Percentiles rank a stretch among this genome's conserved stretches.
phyloP scores from a whole-genome alignment of 2,329 filamentous ascomycete genomes.

The Nothomitra cinnamomea region DNA sequence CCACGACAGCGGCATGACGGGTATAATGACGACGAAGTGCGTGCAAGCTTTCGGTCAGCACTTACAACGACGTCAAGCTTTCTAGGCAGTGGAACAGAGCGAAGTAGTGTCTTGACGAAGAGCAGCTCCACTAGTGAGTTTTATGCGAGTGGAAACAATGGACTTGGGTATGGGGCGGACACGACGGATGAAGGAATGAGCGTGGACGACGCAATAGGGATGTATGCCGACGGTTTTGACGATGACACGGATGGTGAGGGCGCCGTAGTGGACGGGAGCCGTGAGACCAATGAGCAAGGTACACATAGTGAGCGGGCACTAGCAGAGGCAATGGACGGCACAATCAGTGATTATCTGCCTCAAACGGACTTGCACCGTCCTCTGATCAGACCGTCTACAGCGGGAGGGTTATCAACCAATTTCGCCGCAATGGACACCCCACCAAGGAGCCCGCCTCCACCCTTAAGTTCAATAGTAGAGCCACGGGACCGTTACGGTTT shows the following conservation, averaged over 20 bases:
- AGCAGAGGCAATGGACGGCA: background rate
- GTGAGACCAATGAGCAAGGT: background rate
- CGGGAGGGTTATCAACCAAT: background rate
- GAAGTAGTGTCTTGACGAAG: conserved; percentile 68
- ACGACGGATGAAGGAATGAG: conserved; percentile 33
- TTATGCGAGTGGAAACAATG: background rate
- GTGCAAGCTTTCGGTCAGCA: conserved; percentile 42
- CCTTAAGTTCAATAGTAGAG: conserved; percentile 7
- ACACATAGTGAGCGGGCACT: background rate
- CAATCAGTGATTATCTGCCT: background rate
- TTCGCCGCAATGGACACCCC: background rate
- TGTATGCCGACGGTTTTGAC: conserved; percentile 41
- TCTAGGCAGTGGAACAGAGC: conserved; percentile 51
- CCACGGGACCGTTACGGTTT: conserved; percentile 77
- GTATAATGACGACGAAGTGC: conserved; percentile 22
- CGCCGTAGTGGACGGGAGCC: background rate
- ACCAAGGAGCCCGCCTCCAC: background rate
- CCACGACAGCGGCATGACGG: background rate
- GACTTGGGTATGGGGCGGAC: conserved; percentile 39
- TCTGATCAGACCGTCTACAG: background rate
- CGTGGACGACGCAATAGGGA: conserved; percentile 42
- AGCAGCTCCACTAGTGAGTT: conserved; percentile 56
- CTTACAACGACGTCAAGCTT: conserved; percentile 42
- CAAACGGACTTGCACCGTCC: background rate
- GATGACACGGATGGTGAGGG: conserved; percentile 16